phyloP scores from a whole-genome alignment of 768 basidiomycete species.

The Kondoa malvinella region DNA sequence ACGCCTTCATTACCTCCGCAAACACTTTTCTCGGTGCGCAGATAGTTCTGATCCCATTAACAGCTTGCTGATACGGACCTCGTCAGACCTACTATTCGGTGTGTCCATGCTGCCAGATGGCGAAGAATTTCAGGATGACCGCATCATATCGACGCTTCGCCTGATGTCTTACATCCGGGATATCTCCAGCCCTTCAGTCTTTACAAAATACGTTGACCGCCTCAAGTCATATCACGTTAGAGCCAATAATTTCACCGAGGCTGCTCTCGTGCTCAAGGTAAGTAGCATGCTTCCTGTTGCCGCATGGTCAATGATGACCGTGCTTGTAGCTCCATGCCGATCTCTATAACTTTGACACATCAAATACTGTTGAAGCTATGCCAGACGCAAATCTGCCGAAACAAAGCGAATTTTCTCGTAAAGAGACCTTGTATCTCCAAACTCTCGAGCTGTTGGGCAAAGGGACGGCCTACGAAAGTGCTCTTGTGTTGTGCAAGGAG shows the following conservation, averaged over 20 bases:
- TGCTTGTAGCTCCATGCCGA: constrained; percentile 56
- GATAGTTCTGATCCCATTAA: no score
- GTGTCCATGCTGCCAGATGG: constrained; percentile 78
- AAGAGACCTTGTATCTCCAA: constrained; percentile 75
- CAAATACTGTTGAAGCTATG: constrained; percentile 65
- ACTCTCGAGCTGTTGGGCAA: constrained; percentile 90
- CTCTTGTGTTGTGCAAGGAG: constrained; percentile 83
- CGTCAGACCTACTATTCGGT: constrained; percentile 69
- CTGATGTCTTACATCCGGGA: constrained; percentile 20
- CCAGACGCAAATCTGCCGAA: constrained; percentile 76
- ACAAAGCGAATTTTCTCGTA: constrained; percentile 71
- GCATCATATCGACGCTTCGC: constrained; percentile 68
- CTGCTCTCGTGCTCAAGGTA: constrained; percentile 67
- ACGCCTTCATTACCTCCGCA: constrained; percentile 68
- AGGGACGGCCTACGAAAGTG: constrained; percentile 94
- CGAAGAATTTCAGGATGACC: constrained; percentile 69
- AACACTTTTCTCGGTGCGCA: constrained; percentile 84
- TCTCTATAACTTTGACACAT: constrained; percentile 74
- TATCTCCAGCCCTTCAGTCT: constrained; percentile 6
- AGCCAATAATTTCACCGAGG: constrained; percentile 78
- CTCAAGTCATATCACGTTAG: constrained; percentile 14
- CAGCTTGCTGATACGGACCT: no score
- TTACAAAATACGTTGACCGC: constrained; percentile 19
- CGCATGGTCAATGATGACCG: not conserved
- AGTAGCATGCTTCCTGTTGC: not conserved